Conservation (phyloP, 2,329 filamentous ascomycete genomes). For the Endocalyx cinctus region DNA sequence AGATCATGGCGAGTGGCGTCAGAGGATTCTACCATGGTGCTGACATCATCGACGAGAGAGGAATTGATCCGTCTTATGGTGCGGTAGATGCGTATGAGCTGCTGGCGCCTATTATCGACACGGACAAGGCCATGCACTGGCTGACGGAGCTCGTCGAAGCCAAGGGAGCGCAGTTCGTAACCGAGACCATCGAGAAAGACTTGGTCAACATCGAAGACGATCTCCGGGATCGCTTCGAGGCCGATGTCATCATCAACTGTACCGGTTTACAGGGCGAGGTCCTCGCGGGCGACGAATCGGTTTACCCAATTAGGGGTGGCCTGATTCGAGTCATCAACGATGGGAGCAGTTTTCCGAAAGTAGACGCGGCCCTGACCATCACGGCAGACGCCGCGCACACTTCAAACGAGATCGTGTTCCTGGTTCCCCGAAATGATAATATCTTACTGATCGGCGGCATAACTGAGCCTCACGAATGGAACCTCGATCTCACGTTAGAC, state of each 20-base stretch:
- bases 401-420: slow-evolving; percentile 36
- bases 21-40: slow-evolving; percentile 31
- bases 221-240: slow-evolving; percentile 28
- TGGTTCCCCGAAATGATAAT: slow-evolving; percentile 40
- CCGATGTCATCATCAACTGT: slow-evolving; percentile 40
- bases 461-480: slow-evolving; percentile 30
- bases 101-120: slow-evolving; percentile 41
- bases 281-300: slow-evolving; percentile 33
- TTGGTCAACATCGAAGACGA: slow-evolving; percentile 30
- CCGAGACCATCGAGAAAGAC: slow-evolving; percentile 31
- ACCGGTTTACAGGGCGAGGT: slow-evolving; percentile 32
- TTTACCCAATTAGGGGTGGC: slow-evolving; percentile 39
- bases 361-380: slow-evolving; percentile 35
- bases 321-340: slow-evolving; percentile 42
- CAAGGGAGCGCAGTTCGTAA: slow-evolving; percentile 36
- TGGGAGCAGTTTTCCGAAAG: slow-evolving; percentile 35
- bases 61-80: slow-evolving; percentile 28
- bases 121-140: slow-evolving; percentile 38
- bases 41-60: slow-evolving; percentile 30
- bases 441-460: slow-evolving; percentile 38
- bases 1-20: slow-evolving; percentile 34
- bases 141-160: slow-evolving; percentile 34
- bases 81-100: slow-evolving; percentile 40
- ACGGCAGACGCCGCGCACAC: slow-evolving; percentile 32
- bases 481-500: slow-evolving; percentile 33